These are phyloP conservation scores for Bretschneidera sinensis DNA, from an alignment of 345 rosid species.

Conservation along the genomic window DNA sequence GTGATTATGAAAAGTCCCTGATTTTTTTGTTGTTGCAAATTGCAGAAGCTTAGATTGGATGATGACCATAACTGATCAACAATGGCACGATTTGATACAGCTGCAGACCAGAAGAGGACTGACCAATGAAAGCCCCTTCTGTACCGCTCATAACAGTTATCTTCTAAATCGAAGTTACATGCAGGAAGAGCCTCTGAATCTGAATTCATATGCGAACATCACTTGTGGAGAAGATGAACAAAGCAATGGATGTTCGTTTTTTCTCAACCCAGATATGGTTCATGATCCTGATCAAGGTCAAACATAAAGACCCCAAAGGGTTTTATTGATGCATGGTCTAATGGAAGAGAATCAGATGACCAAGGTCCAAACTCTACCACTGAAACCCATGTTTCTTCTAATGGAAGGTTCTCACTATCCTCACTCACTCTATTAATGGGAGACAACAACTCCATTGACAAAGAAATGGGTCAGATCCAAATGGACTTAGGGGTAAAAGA, in stretches of 20 bases:
- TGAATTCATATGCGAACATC: constrained; percentile 22
- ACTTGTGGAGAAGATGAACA: constrained; percentile 13
- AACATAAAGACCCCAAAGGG: constrained; percentile 29
- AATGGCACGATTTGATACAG: constrained; percentile 24
- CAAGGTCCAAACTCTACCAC: constrained; percentile 18
- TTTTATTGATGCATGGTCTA: constrained; percentile 59
- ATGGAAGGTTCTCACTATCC: constrained; percentile 35
- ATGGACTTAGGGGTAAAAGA: constrained; percentile 33
- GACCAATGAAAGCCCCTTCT: constrained; percentile 7
- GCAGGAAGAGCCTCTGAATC: constrained; percentile 23
- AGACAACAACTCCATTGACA: constrained; percentile 26
- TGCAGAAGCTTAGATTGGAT: constrained; percentile 35
- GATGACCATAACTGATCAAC: constrained; percentile 16
- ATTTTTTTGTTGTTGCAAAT: background rate
- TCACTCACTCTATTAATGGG: constrained; percentile 54
- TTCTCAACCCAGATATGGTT: constrained; percentile 21
- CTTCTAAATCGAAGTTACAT: constrained; percentile 8
- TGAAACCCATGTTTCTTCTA: constrained; percentile 31
- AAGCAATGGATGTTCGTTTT: constrained; percentile 9
- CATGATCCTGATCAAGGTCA: constrained; percentile 12
- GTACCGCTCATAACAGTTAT: background rate
- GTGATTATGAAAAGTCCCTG: background rate
- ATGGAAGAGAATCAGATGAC: constrained; percentile 25
- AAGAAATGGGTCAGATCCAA: constrained; percentile 34
- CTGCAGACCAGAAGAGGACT: constrained; percentile 14